Base-by-base conservation (phyloP, 1,284 basidiomycete species). In the Laetiporus sulphureus region DNA sequence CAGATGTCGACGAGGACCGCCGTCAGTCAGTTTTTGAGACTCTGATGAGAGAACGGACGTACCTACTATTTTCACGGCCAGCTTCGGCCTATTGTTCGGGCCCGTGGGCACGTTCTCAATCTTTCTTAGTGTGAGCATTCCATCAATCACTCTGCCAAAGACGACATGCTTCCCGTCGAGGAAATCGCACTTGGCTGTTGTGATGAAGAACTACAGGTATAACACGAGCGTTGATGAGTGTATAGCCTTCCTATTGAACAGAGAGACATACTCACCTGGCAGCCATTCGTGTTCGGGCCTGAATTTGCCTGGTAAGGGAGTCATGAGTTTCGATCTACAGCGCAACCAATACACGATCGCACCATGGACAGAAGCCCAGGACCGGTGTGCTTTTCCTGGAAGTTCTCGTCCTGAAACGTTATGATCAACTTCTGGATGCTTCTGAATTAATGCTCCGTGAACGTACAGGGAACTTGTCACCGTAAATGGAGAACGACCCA, bases 181-280 rank as follows among this genome's bases (percentile, higher is more conserved):
- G 68, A 98, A 99, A 51, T 92, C 88, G 49, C 92, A 94, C 45
- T 89, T 86, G 12, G 84, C 91, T 0, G 90, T 92, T 0, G 95
- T 99, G 57, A 99, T 86, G 72, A 99, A 99, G 72, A 99, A 99
- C 81, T 96, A 23, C 16, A n/a, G n/a, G n/a, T n/a, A n/a, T n/a
- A n/a, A 8, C 13, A 27, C 25, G 25, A 13, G 25, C 25, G 36
- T 27, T 34, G 36, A 27, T 18, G 36, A 25, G 18, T 16, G 18
- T 18, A 46, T 43, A 18, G 16, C 36, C 19, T 39, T 23, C 16
- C 21, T 19, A 29, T 24, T 7, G 10, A 7, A 39, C n/a, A 42
- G 11, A 38, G 7, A 42, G 31, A 18, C 21, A 48, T 27, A 45
- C 68, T 32, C 51, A 81, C 84, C 65, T 91, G 91, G 62, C 89